phyloP scores from a whole-genome alignment of 2,329 filamentous ascomycete genomes.

The Cercospora sp. region DNA sequence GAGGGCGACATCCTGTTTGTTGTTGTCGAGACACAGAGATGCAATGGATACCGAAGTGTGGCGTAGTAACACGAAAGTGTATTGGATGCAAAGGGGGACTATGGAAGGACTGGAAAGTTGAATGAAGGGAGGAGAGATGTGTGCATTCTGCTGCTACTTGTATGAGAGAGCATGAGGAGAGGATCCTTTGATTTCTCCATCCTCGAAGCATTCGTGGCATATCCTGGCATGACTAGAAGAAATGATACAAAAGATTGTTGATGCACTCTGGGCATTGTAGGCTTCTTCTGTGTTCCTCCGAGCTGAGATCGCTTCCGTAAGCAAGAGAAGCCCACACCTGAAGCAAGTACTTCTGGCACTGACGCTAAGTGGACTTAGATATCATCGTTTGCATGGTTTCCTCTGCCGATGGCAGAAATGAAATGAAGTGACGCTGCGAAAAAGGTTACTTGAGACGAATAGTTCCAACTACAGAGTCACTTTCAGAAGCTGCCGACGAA shows the following conservation, averaged over 20 bases:
- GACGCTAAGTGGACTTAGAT: too few species aligned
- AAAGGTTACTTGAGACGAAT: too few species aligned
- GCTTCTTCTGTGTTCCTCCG: too few species aligned
- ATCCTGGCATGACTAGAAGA: neutral
- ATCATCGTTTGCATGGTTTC: too few species aligned
- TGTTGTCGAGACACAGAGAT: conserved; percentile 1
- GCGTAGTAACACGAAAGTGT: conserved; percentile 6
- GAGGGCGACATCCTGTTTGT: conserved; percentile 2
- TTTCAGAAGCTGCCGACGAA: too few species aligned
- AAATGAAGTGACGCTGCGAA: too few species aligned
- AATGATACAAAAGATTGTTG: conserved; percentile 6
- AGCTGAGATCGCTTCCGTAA: too few species aligned
- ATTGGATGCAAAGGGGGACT: neutral
- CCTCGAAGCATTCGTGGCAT: neutral
- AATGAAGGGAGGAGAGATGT: neutral
- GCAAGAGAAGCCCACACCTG: too few species aligned
- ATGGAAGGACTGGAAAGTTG: neutral
- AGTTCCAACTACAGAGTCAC: too few species aligned
- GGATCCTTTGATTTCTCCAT: neutral
- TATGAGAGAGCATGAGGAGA: neutral
- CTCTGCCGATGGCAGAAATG: too few species aligned
- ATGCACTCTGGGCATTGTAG: neutral
- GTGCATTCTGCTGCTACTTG: neutral
- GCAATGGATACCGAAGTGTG: neutral
- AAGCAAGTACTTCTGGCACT: too few species aligned